phyloP scores from a whole-genome alignment of 1,139 yeast species.

The Sugiyamaella castrensis region DNA sequence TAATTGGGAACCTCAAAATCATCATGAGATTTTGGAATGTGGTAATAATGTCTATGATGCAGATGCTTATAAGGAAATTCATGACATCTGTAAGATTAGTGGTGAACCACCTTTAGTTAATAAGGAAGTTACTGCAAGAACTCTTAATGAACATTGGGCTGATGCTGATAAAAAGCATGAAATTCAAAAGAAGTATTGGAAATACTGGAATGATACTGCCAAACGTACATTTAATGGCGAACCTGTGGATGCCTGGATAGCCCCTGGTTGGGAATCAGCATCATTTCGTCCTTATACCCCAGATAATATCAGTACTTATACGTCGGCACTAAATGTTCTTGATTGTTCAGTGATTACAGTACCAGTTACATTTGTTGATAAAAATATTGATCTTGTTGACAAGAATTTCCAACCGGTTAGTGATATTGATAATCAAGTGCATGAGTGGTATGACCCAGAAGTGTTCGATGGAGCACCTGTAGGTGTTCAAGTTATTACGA shows the following conservation, averaged over 20 bases:
- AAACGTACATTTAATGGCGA: slow-evolving; percentile 40
- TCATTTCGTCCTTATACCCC: slow-evolving; percentile 48
- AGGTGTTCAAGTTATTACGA: slow-evolving; percentile 59
- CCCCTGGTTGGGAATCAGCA: slow-evolving; percentile 49
- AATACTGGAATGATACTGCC: slow-evolving; percentile 41
- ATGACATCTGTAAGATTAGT: slow-evolving; percentile 29
- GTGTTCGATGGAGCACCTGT: slow-evolving; percentile 63
- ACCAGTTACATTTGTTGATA: slow-evolving; percentile 58
- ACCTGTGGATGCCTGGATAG: slow-evolving; percentile 49
- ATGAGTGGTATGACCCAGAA: slow-evolving; percentile 50
- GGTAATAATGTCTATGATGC: slow-evolving; percentile 14
- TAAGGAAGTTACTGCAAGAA: slow-evolving; percentile 33
- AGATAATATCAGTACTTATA: slow-evolving; percentile 48
- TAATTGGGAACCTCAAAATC: slow-evolving; percentile 42
- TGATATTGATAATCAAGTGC: slow-evolving; percentile 42
- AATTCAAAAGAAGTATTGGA: slow-evolving; percentile 38
- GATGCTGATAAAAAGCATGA: slow-evolving; percentile 41
- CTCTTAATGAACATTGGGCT: slow-evolving; percentile 46
- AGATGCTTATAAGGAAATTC: slow-evolving; percentile 36
- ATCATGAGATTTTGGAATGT: slow-evolving; percentile 10
- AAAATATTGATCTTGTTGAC: slow-evolving; percentile 17
- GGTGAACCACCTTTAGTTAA: slow-evolving; percentile 41
- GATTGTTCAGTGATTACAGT: slow-evolving; percentile 58
- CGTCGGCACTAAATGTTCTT: slow-evolving; percentile 56
- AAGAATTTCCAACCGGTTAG: slow-evolving; percentile 32